These are phyloP conservation scores for Mycena leptocephala DNA, from an alignment of 768 basidiomycete species.

Conservation along the genomic window DNA sequence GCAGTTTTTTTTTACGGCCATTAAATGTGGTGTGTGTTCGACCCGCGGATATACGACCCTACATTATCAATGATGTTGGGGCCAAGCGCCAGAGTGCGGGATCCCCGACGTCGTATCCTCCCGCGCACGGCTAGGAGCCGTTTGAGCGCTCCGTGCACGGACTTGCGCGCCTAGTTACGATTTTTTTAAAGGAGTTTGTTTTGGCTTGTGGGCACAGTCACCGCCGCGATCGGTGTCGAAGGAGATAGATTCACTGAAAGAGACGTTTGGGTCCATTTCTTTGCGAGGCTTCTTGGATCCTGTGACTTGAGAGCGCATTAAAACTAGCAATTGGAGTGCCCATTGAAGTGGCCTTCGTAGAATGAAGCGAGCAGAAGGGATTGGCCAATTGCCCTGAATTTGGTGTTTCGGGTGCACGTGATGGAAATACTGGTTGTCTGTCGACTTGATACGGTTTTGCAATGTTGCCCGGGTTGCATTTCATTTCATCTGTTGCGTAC, in stretches of 20 bases:
- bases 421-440: background rate
- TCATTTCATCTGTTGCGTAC: background rate
- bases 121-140: too few relatives aligned
- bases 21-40: background rate
- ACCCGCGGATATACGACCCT: background rate
- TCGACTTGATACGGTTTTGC: background rate
- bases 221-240: constrained; percentile 6
- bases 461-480: background rate
- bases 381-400: background rate
- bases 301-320: background rate
- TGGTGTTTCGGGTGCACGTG: background rate
- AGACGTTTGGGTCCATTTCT: too few relatives aligned
- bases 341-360: background rate
- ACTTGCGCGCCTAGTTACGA: too few relatives aligned
- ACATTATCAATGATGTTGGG: background rate
- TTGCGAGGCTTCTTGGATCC: background rate
- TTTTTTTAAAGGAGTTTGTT: background rate
- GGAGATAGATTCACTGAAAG: constrained; percentile 14
- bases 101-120: background rate
- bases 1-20: background rate
- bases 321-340: background rate
- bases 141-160: too few relatives aligned
- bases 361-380: background rate
- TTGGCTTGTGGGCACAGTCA: background rate
- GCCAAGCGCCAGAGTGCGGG: background rate